These are phyloP conservation scores for Croton setiger DNA, from an alignment of 441 rosid genomes.

Conservation along the genomic window DNA sequence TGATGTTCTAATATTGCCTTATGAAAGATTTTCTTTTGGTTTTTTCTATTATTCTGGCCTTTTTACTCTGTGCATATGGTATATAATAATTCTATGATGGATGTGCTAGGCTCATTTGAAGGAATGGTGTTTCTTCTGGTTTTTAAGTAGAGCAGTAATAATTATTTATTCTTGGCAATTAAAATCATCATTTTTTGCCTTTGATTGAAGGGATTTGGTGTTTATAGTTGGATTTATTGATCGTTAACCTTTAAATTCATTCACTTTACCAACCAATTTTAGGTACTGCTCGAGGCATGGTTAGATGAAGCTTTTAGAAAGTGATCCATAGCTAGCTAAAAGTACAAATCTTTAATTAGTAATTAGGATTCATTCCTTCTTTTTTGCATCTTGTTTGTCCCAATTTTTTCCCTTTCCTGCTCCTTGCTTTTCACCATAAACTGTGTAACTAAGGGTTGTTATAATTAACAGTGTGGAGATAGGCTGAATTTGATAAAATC, in stretches of 20 bases:
- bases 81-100: not conserved
- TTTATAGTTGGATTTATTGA: not conserved
- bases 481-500: not conserved
- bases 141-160: not conserved
- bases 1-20: too few species aligned
- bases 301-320: not conserved
- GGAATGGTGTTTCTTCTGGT: not conserved
- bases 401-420: not conserved
- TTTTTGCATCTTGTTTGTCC: not conserved
- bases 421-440: not conserved
- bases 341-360: not conserved
- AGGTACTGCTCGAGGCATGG: not conserved
- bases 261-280: not conserved
- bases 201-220: not conserved
- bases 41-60: not conserved
- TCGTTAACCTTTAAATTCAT: not conserved
- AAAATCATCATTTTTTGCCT: not conserved
- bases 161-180: not conserved
- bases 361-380: not conserved
- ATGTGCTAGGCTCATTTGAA: not conserved
- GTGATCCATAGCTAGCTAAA: not conserved
- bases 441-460: not conserved
- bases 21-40: not conserved
- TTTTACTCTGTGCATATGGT: not conserved
- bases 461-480: not conserved